phyloP scores from a whole-genome alignment of 208 protist species.

The Trypanosoma platydactyli region DNA sequence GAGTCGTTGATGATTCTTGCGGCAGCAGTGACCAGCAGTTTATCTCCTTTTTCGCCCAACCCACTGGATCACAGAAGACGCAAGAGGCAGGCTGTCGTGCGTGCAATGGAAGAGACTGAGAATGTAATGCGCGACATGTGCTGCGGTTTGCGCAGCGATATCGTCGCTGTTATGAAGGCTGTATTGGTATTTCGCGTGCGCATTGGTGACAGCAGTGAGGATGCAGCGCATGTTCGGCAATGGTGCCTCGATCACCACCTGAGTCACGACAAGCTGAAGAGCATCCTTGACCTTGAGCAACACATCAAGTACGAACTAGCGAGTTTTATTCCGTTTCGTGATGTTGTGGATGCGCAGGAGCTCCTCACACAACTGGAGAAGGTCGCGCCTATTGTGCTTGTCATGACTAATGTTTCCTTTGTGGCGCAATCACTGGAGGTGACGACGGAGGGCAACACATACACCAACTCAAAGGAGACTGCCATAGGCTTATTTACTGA shows the following conservation, averaged over 20 bases:
- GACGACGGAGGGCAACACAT: slow-evolving; percentile 67
- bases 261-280: slow-evolving; percentile 32
- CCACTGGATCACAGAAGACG: slow-evolving; percentile 21
- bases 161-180: slow-evolving; percentile 34
- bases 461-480: slow-evolving; percentile 66
- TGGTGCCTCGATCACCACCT: slow-evolving; percentile 34
- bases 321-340: slow-evolving; percentile 39
- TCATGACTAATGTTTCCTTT: slow-evolving; percentile 41
- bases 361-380: slow-evolving; percentile 37
- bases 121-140: slow-evolving; percentile 67
- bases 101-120: slow-evolving; percentile 81
- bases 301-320: slow-evolving; percentile 48
- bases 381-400: slow-evolving; percentile 31
- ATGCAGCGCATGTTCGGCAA: slow-evolving; percentile 8
- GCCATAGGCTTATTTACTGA: slow-evolving; percentile 78
- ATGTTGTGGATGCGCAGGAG: slow-evolving; percentile 30
- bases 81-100: slow-evolving; percentile 31
- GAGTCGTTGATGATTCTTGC: slow-evolving; percentile 61
- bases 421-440: slow-evolving; percentile 58
- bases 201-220: slow-evolving; percentile 19
- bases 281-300: slow-evolving; percentile 39
- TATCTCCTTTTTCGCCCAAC: slow-evolving; percentile 35
- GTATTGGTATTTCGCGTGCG: slow-evolving; percentile 28
- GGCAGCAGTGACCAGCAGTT: slow-evolving; percentile 54
- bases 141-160: slow-evolving; percentile 31